phyloP scores from a whole-genome alignment of 805 yeast genomes.

The Scheffersomyces amazonensis region DNA sequence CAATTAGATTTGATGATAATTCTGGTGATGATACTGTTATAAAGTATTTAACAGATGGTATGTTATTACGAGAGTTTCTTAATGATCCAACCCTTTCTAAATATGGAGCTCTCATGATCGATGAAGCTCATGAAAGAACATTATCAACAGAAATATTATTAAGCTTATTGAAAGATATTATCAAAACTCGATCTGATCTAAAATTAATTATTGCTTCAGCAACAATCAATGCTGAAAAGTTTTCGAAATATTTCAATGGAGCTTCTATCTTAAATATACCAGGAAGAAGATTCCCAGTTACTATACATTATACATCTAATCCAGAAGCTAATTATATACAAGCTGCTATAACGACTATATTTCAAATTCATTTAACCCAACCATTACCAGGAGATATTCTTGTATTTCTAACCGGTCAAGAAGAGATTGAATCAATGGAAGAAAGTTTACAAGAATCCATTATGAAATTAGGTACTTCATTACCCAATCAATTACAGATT shows the following conservation, averaged over 20 bases:
- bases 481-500: constrained; percentile 21
- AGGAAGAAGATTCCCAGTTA: constrained; percentile 92
- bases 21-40: constrained; percentile 63
- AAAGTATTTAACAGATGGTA: constrained; percentile 96
- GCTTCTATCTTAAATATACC: constrained; percentile 91
- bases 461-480: constrained; percentile 47
- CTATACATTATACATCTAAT: constrained; percentile 72
- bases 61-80: constrained; percentile 81
- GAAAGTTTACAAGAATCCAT: constrained; percentile 68
- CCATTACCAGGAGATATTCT: constrained; percentile 80
- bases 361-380: constrained; percentile 73
- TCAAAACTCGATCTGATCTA: constrained; percentile 62
- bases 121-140: constrained; percentile 97
- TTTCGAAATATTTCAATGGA: constrained; percentile 72
- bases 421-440: constrained; percentile 84
- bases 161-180: constrained; percentile 74
- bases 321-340: constrained; percentile 91
- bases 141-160: constrained; percentile 82
- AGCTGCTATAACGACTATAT: constrained; percentile 83
- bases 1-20: constrained; percentile 82
- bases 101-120: constrained; percentile 86
- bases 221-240: constrained; percentile 86
- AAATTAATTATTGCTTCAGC: constrained; percentile 87
- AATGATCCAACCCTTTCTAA: constrained; percentile 65
- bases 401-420: constrained; percentile 94